Evolutionary conservation across 2,329 filamentous ascomycete genomes (phyloP), one percentile per base, ranked within the genome.

Genomic region (Malbranchea zuffiana): DNA sequence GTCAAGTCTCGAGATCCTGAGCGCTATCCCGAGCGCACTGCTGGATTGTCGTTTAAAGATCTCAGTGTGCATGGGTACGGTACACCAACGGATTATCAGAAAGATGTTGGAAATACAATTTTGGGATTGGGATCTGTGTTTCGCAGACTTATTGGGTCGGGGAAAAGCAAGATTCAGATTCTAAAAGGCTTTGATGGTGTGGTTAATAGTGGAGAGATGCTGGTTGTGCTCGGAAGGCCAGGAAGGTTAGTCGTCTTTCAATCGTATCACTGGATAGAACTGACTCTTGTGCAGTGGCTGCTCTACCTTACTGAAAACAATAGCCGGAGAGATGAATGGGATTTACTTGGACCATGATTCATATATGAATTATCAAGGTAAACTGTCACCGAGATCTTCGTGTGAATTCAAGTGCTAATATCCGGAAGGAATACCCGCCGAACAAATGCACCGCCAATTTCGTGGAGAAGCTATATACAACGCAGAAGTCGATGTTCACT

Each of bases 391-490:
- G n/a, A n/a, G n/a, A n/a, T n/a, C n/a, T n/a, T 15, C 12, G 16
- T 27, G 3, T 18, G 26, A n/a, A 5, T 25, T 12, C 18, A 47
- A 13, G 6, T 26, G 34, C 28, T 37, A 5, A 6, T 29, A 28
- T 26, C 11, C 3, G 12, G 6, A 12, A n/a, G 16, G 28, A n/a
- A n/a, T n/a, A n/a, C n/a, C 11, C 6, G n/a, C 32, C 10, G 16
- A 24, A 13, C 16, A 36, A 15, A 42, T 42, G 25, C 18, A 20
- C 47, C 72, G 79, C 51, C 66, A 71, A 35, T 92, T 84, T 56
- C 73, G 83, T 18, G 83, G 83, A 34, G 83, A 93, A 61, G 79
- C 81, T 1, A 78, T 88, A 4, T 92, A 92, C 63, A 88, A 85
- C 51, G 76, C 82, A 47, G 82, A 88, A 55, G 84, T 92, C 45